These are phyloP conservation scores for Trichosporon coremiiforme DNA, from an alignment of 1,284 basidiomycete species.

Conservation along the genomic window DNA sequence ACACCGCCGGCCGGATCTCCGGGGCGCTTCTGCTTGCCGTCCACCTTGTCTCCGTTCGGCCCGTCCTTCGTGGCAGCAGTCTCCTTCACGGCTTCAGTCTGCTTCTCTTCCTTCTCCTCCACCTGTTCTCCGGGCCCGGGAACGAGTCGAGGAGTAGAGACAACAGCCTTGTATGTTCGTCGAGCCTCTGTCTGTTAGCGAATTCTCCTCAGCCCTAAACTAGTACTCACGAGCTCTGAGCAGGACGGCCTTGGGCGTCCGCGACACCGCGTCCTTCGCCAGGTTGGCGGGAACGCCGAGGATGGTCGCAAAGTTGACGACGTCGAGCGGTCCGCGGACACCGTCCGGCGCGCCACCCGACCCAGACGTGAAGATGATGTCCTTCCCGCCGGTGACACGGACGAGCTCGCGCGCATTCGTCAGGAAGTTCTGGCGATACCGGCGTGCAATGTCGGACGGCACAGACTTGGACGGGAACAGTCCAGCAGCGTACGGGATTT, in stretches of 20 bases:
- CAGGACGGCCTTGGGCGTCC: slow-evolving; percentile 49
- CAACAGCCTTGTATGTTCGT: slow-evolving; percentile 52
- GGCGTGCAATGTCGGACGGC: slow-evolving; percentile 36
- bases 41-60: background rate
- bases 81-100: background rate
- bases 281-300: slow-evolving; percentile 56
- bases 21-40: slow-evolving; percentile 18
- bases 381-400: slow-evolving; percentile 52
- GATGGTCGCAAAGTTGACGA: slow-evolving; percentile 54
- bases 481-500: slow-evolving; percentile 52
- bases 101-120: background rate
- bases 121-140: slow-evolving; percentile 26
- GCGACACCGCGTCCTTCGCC: slow-evolving; percentile 51
- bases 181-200: slow-evolving; percentile 44
- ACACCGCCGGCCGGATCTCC: background rate
- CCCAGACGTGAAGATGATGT: slow-evolving; percentile 54
- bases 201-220: too few relatives aligned
- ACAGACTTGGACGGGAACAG: slow-evolving; percentile 45
- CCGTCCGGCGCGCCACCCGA: slow-evolving; percentile 40
- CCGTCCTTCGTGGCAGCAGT: background rate
- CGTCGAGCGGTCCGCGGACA: slow-evolving; percentile 49
- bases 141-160: slow-evolving; percentile 47
- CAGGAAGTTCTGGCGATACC: slow-evolving; percentile 54
- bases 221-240: slow-evolving; percentile 52
- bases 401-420: slow-evolving; percentile 54